These are phyloP conservation scores for Globisporangium ultimum DNA, from an alignment of 352 stramenopile genomes.

Conservation along the genomic window DNA sequence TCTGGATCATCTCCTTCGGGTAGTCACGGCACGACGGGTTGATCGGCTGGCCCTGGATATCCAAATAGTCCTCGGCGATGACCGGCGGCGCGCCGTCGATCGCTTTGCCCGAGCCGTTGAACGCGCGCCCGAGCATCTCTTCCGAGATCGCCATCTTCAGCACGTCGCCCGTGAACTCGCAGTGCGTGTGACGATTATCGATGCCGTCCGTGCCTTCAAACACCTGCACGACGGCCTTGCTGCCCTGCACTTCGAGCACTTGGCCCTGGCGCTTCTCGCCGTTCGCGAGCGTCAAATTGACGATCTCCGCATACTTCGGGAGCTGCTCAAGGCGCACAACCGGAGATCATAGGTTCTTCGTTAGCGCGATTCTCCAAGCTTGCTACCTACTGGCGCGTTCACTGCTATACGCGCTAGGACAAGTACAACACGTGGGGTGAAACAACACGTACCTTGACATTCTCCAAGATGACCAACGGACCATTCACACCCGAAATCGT, in stretches of 20 bases:
- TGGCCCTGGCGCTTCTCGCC: conserved; percentile 92
- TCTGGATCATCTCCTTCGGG: conserved; percentile 99
- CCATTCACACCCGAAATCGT: conserved; percentile 99
- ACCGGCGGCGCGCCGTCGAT: conserved; percentile 97
- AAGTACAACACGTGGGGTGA: no score
- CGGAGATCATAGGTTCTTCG: no score
- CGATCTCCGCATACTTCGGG: conserved; percentile 98
- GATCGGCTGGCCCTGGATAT: conserved; percentile 99
- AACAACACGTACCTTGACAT: conserved; percentile 94
- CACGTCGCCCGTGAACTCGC: conserved; percentile 98
- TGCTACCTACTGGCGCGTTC: no score
- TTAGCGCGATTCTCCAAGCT: no score
- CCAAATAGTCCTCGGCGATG: conserved; percentile 97
- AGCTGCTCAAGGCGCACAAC: conserved; percentile 32
- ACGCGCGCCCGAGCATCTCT: conserved; percentile 97
- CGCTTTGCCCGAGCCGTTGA: conserved; percentile 98
- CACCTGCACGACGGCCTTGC: conserved; percentile 94
- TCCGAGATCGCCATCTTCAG: conserved; percentile 99
- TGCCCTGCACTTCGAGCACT: conserved; percentile 97
- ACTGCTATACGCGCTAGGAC: no score
- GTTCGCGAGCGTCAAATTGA: conserved; percentile 97
- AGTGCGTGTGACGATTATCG: conserved; percentile 98
- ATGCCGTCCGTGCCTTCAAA: conserved; percentile 99
- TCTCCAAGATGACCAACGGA: conserved; percentile 98
- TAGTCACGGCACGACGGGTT: conserved; percentile 99